A percentile compares a stretch with the other conserved stretches of the same genome.
Conservation (phyloP, 179 eudicot species). For the Heliamphora pulchella region DNA sequence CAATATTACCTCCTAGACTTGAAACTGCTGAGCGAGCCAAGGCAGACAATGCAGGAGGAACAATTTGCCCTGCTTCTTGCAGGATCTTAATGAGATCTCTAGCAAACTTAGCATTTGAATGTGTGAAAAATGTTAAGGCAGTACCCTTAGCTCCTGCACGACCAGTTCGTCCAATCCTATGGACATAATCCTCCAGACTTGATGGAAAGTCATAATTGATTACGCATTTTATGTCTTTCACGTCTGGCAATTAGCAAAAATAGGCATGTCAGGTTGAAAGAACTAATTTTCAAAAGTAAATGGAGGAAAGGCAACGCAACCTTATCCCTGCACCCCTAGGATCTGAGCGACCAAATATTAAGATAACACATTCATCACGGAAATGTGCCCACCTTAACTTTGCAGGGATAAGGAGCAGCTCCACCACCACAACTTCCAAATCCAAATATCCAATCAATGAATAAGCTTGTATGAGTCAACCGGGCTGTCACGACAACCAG, state of each 20-base stretch:
- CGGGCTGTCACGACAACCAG: conserved; percentile 80
- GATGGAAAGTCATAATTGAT: conserved; percentile 94
- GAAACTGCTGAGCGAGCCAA: conserved; percentile 65
- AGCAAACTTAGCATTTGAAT: conserved; percentile 76
- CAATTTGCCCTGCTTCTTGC: conserved; percentile 90
- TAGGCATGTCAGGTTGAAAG: not conserved
- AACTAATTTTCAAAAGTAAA: not conserved
- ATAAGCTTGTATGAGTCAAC: conserved; percentile 57
- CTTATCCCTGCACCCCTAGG: conserved; percentile 78
- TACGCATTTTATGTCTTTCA: conserved; percentile 93
- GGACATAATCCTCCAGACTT: conserved; percentile 93
- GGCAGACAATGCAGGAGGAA: conserved; percentile 62
- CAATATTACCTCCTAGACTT: conserved; percentile 47
- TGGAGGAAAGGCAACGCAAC: conserved; percentile 26
- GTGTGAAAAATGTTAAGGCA: conserved; percentile 86
- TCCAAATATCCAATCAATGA: conserved; percentile 30
- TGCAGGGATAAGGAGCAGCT: conserved; percentile 98
- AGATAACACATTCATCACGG: conserved; percentile 30
- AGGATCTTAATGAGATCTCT: conserved; percentile 80
- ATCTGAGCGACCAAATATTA: conserved; percentile 31
- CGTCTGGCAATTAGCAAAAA: conserved; percentile 44
- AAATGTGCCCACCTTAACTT: conserved; percentile 76
- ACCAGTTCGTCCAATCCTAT: conserved; percentile 96
- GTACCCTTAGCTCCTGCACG: conserved; percentile 96
- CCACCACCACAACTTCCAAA: conserved; percentile 51